Percentiles rank a stretch among this genome's conserved stretches.
These are phyloP conservation scores for Dioszegia crocea DNA, from an alignment of 768 basidiomycete genomes.

Conservation along the genomic window DNA sequence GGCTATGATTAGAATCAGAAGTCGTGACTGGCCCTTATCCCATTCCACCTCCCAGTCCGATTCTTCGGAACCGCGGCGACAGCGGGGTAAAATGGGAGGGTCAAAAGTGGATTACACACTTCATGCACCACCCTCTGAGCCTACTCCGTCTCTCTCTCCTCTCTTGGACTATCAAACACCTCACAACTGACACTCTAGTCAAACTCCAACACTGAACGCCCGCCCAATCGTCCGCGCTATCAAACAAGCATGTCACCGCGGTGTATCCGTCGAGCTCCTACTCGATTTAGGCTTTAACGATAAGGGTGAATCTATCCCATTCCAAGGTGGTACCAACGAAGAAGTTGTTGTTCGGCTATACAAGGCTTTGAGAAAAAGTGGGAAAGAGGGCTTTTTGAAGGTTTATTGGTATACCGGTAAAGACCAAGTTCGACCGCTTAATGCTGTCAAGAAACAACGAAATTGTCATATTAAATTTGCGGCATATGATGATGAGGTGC, in stretches of 20 bases:
- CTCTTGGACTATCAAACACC: no score
- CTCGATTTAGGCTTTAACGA: conserved; percentile 61
- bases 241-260: conserved; percentile 61
- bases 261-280: conserved; percentile 61
- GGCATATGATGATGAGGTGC: conserved; percentile 62
- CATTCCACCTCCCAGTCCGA: conserved; percentile 3
- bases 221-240: conserved; percentile 60
- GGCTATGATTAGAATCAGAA: conserved; percentile 36
- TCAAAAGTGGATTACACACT: conserved; percentile 30
- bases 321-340: conserved; percentile 70
- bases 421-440: conserved; percentile 63
- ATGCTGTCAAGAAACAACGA: conserved; percentile 63
- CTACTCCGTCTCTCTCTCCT: conserved; percentile 4
- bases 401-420: conserved; percentile 57
- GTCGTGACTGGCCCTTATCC: conserved; percentile 24
- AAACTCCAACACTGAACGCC: conserved; percentile 70
- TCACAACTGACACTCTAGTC: conserved; percentile 50
- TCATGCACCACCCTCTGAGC: conserved; percentile 45
- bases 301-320: conserved; percentile 62
- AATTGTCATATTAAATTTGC: conserved; percentile 73
- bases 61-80: not conserved
- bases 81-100: not conserved
- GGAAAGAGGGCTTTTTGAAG: conserved; percentile 54
- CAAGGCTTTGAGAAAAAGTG: conserved; percentile 54
- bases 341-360: conserved; percentile 63